Base-by-base conservation (phyloP, 495 filamentous ascomycete genomes). In the Monascus purpureus region DNA sequence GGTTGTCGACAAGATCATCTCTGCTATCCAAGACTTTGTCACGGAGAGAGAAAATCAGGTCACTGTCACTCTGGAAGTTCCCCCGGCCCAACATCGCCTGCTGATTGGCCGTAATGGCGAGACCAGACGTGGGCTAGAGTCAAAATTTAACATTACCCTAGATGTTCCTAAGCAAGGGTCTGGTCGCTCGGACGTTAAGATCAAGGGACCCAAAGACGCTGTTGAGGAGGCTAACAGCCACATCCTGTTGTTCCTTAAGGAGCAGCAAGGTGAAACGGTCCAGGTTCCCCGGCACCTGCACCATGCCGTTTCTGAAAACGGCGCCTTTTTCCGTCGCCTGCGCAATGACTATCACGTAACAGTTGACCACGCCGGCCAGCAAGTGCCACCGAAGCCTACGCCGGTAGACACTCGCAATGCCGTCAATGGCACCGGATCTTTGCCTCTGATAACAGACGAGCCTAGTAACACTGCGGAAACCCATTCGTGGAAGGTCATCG, bases 71-170 rank as follows among this genome's bases (percentile, higher is more conserved):
- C 37, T 93, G 25, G 84, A 93, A 3, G 76, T 96, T 13, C 74
- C 84, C 14, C 72, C 74, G 3, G 77, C 87, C 33, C 93, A 93
- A 62, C 92, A 96, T 50, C 72, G 85, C 19, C 65, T 82, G 7
- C 68, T 99, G 9, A 95, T 99, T 43, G 90, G 90, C 28, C 82
- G 84, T 24, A 86, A 85, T 37, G 90, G 90, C 32, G 83, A 90
- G 32, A 76, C 75, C 22, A 75, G 86, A 39, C 77, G 82, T 31
- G 67, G 72, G 26, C 72, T 99, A n/a, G 90, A 96, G 59, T 72
- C 79, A 14, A 72, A 83, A 49, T 93, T 96, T 67, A 77, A 75
- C 36, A 75, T 99, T 42, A 75, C 75, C 11, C 72, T 99, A 39
- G 84, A 94, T 42, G 80, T 99, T 32, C 90, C 90, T 8, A 80